phyloP scores from a whole-genome alignment of 1,284 basidiomycete genomes.

The Malassezia obtusa region DNA sequence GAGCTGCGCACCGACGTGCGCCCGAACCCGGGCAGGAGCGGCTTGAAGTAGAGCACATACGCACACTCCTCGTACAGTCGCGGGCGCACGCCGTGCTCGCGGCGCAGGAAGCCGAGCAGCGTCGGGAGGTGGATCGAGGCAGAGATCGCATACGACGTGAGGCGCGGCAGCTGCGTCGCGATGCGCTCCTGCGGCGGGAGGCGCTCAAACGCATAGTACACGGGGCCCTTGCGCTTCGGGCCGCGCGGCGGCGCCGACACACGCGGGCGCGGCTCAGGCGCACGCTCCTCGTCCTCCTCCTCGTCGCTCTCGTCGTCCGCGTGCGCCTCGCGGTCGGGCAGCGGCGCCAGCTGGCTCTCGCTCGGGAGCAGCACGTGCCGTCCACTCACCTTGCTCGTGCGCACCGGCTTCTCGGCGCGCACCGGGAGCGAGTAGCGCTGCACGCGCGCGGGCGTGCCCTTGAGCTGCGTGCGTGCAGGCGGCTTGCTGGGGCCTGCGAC shows the following conservation, averaged over 20 bases:
- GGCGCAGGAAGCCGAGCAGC: slow-evolving; percentile 60
- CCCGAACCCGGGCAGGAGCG: slow-evolving; percentile 80
- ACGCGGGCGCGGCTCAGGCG: slow-evolving; percentile 14
- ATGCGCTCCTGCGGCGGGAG: slow-evolving; percentile 35
- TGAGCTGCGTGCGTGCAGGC: slow-evolving; percentile 21
- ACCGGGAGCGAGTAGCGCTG: slow-evolving; percentile 46
- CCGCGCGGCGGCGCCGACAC: slow-evolving; percentile 17
- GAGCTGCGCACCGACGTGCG: slow-evolving; percentile 75
- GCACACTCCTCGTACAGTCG: slow-evolving; percentile 84
- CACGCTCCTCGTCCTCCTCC: slow-evolving; percentile 34
- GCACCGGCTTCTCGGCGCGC: slow-evolving; percentile 52
- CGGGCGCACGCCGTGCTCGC: slow-evolving; percentile 83
- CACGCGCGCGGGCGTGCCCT: slow-evolving; percentile 41
- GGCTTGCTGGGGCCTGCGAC: slow-evolving; percentile 3
- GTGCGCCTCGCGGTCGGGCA: slow-evolving; percentile 50
- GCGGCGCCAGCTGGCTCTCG: slow-evolving; percentile 75
- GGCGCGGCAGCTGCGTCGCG: slow-evolving; percentile 35
- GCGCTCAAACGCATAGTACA: slow-evolving; percentile 45
- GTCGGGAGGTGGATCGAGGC: slow-evolving; percentile 53
- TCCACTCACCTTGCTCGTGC: slow-evolving; percentile 81
- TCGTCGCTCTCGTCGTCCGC: slow-evolving; percentile 40
- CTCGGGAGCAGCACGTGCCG: slow-evolving; percentile 84
- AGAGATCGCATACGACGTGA: slow-evolving; percentile 66
- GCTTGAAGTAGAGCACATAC: slow-evolving; percentile 84
- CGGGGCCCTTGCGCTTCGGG: slow-evolving; percentile 30